These are phyloP conservation scores for Dictyostelium purpureum DNA, from an alignment of 78 protist genomes.

Conservation along the genomic window DNA sequence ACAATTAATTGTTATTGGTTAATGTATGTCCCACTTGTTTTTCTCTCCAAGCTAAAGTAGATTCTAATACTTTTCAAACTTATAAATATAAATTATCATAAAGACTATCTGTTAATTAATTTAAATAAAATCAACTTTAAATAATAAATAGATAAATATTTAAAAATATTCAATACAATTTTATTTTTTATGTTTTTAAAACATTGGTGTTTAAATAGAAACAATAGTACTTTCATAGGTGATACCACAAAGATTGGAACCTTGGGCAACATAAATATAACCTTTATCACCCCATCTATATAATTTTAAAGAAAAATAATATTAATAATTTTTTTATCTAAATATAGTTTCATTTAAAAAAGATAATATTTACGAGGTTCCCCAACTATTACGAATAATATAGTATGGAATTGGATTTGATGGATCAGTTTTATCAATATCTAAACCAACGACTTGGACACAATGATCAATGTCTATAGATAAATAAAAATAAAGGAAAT, in stretches of 20 bases:
- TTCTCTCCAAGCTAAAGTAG: too few relatives aligned
- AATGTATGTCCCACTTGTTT: too few relatives aligned
- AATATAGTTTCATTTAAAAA: neutral
- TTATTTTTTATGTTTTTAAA: too few relatives aligned
- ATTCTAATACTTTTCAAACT: too few relatives aligned
- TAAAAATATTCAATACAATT: too few relatives aligned
- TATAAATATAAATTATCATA: too few relatives aligned
- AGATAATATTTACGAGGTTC: slow-evolving; percentile 33
- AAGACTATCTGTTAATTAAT: too few relatives aligned
- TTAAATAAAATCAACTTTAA: too few relatives aligned
- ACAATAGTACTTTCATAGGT: slow-evolving; percentile 80
- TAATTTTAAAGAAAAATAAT: neutral
- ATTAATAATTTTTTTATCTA: too few relatives aligned
- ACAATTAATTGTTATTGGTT: too few relatives aligned
- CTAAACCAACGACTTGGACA: slow-evolving; percentile 82
- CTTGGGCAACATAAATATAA: slow-evolving; percentile 68
- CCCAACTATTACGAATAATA: slow-evolving; percentile 87
- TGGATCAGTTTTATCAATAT: slow-evolving; percentile 30
- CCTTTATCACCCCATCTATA: slow-evolving; percentile 69
- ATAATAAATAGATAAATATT: too few relatives aligned
- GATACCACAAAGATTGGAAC: slow-evolving; percentile 83
- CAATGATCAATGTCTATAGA: slow-evolving; percentile 88
- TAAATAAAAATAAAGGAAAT: too few relatives aligned
- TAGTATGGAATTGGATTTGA: slow-evolving; percentile 55
- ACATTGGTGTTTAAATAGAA: neutral